phyloP scores from a whole-genome alignment of 1,284 basidiomycete species.

The Ceratobasidium sp. region DNA sequence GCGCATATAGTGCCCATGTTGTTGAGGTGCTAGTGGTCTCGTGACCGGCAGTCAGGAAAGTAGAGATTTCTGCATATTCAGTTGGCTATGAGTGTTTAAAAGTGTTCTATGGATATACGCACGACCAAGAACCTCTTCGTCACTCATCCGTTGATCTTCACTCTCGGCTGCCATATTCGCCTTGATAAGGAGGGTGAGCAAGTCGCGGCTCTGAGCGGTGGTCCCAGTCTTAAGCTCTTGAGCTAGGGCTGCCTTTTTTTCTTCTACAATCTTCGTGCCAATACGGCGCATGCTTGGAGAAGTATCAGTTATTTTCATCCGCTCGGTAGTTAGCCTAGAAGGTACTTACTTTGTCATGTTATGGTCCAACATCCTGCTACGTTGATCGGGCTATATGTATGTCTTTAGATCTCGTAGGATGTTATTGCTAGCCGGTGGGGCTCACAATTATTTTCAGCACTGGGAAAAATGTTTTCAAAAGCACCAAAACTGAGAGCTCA shows the following conservation, averaged over 20 bases:
- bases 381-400: conserved; percentile 44
- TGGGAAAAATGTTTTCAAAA: not conserved
- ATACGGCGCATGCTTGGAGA: conserved; percentile 43
- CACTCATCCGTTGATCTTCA: conserved; percentile 52
- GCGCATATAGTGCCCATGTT: conserved; percentile 56
- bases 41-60: conserved; percentile 48
- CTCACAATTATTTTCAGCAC: not conserved
- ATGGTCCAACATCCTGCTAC: not conserved
- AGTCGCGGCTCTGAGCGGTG: conserved; percentile 45
- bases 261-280: conserved; percentile 49
- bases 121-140: conserved; percentile 57
- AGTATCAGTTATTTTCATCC: conserved; percentile 24
- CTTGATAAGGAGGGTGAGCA: conserved; percentile 45
- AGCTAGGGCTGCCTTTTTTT: conserved; percentile 49
- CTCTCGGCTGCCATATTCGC: conserved; percentile 52
- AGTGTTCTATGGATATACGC: conserved; percentile 43
- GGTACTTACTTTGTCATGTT: conserved; percentile 9
- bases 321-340: not conserved
- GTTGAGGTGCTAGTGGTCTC: conserved; percentile 52
- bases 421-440: not conserved
- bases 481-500: not conserved
- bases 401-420: not conserved
- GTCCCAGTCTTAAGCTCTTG: conserved; percentile 28
- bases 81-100: not conserved
- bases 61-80: conserved; percentile 26